These are phyloP conservation scores for Populus hybrid DNA, from an alignment of 441 rosid genomes.

Conservation along the genomic window DNA sequence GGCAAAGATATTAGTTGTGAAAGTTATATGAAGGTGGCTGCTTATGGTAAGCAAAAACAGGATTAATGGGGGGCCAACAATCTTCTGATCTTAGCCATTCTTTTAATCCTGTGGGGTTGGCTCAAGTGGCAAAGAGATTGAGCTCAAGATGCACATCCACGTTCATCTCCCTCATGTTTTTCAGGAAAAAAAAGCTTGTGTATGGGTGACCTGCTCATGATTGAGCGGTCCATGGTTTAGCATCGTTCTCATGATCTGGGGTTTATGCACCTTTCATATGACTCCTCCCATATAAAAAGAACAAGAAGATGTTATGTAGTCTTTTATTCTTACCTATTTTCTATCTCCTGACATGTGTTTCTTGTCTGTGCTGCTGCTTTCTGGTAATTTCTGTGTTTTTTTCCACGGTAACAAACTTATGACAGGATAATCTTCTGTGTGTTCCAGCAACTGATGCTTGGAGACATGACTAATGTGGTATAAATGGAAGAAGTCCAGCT, in stretches of 20 bases:
- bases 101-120: neutral
- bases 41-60: neutral
- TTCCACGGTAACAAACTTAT: neutral
- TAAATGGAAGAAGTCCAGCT: constrained; percentile 41
- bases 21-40: no score
- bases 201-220: neutral
- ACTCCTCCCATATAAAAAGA: neutral
- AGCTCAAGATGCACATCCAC: neutral
- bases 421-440: neutral
- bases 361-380: neutral
- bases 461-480: constrained; percentile 32
- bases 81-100: neutral
- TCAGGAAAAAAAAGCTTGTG: neutral
- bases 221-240: neutral
- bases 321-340: neutral
- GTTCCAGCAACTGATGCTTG: constrained; percentile 29
- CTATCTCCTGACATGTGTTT: no score
- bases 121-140: neutral
- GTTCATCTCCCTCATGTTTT: neutral
- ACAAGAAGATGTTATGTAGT: no score
- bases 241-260: neutral
- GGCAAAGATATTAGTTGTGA: neutral
- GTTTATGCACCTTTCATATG: neutral
- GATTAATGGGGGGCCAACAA: neutral
- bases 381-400: neutral